These are phyloP conservation scores for Cryphonectria naterciae DNA, from an alignment of 2,329 filamentous ascomycete species.

Conservation along the genomic window DNA sequence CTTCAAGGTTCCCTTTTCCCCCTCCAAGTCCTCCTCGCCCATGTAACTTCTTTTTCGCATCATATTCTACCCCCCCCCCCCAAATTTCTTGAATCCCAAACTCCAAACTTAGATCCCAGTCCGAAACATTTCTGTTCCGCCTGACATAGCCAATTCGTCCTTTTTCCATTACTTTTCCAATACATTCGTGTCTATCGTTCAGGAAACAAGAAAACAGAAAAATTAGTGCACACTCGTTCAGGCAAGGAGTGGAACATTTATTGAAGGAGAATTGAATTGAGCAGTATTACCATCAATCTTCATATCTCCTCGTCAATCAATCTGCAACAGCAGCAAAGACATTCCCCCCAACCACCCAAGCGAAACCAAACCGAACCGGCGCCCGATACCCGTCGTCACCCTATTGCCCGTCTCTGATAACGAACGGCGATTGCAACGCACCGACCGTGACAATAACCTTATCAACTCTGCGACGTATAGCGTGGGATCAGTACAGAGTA, in stretches of 20 bases:
- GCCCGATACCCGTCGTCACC: conserved; percentile 12
- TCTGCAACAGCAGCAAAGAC: conserved; percentile 5
- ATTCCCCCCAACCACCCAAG: conserved; percentile 1
- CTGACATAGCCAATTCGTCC: conserved; percentile 9
- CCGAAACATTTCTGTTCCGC: conserved; percentile 26
- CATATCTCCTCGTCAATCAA: background rate
- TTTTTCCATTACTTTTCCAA: conserved; percentile 15
- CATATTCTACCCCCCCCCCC: background rate
- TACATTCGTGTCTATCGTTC: conserved; percentile 23
- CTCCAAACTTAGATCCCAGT: conserved; percentile 24
- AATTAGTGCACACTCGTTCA: background rate
- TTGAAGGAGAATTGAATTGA: background rate
- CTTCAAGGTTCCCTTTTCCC: conserved; percentile 1
- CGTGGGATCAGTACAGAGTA: background rate
- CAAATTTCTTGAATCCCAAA: background rate
- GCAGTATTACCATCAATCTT: background rate
- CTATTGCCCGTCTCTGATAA: conserved; percentile 12
- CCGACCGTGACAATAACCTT: conserved; percentile 19
- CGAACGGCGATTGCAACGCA: conserved; percentile 12
- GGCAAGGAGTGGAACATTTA: background rate
- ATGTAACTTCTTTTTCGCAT: conserved; percentile 8
- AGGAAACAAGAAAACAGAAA: background rate
- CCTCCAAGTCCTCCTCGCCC: background rate
- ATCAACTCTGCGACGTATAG: conserved; percentile 8
- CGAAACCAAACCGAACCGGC: conserved; percentile 15